Base-by-base conservation (phyloP, 2,329 filamentous ascomycete species). In the Aspergillus hiratsukae region DNA sequence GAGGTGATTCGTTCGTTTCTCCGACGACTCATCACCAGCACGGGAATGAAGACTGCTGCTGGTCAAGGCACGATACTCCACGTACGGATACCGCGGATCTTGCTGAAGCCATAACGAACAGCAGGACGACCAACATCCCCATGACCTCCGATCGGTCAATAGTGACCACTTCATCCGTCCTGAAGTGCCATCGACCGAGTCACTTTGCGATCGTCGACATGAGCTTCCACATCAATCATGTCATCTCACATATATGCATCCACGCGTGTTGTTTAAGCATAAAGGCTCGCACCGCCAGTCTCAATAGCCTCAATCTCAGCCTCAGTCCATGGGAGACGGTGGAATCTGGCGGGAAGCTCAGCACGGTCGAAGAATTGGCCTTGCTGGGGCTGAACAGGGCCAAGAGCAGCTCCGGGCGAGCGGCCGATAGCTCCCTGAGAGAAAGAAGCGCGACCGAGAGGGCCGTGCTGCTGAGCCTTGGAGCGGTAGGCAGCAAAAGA, bases 301-400 rank as follows among this genome's bases (percentile, higher is more conserved):
- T 97, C 91, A 69, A 99, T 84, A 23, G 91, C 92, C 75, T 97
- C 94, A 58, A 99, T 99, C 83, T 99, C 94, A 46, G 87, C 86
- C 65, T 87, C 76, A 40, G 84, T 87, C 77, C 92, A 89, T 11
- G 85, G 83, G 50, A 84, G 79, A 62, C 91, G 84, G 69, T 87
- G 85, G 83, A 97, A 99, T 67, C 93, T 85, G 61, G 80, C 73
- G 19, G 94, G 93, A 25, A 99, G 86, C 77, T 99, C 89, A 65
- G 85, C 89, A 66, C 91, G 86, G 75, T 97, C 94, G 72, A 96
- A 97, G 75, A 83, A 91, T 73, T 90, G 79, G 65, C 93, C 93
- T 68, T 85, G 76, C 58, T 82, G 82, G 40, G 92, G 82, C 64
- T 82, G 72, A 59, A 97, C 80, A 11, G 89, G 77, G 49, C 93